phyloP scores from a whole-genome alignment of 257 asterid species.

The Thymus mandschuricus region DNA sequence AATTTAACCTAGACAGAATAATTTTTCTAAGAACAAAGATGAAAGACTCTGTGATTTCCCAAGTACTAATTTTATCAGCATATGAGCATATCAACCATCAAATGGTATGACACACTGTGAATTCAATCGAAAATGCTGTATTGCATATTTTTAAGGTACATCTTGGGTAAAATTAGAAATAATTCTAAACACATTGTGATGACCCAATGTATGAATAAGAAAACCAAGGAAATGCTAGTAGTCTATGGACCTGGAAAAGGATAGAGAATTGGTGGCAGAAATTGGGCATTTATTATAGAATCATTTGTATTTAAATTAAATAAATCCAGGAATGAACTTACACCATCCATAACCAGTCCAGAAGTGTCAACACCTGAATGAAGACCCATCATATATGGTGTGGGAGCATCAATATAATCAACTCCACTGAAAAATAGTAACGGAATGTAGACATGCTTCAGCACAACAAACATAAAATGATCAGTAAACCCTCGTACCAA shows the following conservation, averaged over 20 bases:
- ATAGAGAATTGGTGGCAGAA: constrained; percentile 16
- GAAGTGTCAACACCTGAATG: constrained; percentile 95
- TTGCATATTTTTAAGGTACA: too few species aligned
- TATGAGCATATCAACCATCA: too few species aligned
- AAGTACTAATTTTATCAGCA: too few species aligned
- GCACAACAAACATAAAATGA: constrained; percentile 59
- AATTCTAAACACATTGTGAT: too few species aligned
- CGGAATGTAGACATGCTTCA: constrained; percentile 99
- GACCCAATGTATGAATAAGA: background rate
- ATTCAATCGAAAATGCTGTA: too few species aligned
- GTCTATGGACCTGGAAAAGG: constrained; percentile 5
- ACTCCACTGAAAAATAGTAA: constrained; percentile 99
- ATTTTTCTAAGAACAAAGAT: too few species aligned
- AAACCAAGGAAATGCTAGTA: constrained; percentile 11
- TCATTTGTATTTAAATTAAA: constrained; percentile 21
- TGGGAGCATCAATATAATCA: constrained; percentile 99
- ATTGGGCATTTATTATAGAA: background rate
- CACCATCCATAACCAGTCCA: constrained; percentile 97
- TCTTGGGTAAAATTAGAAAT: too few species aligned
- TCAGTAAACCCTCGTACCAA: constrained; percentile 47
- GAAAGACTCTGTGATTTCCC: too few species aligned
- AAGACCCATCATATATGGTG: constrained; percentile 99
- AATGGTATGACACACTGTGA: too few species aligned
- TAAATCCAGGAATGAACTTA: constrained; percentile 37
- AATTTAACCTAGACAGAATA: too few species aligned